Evolutionary conservation across 2,329 filamentous ascomycete genomes (phyloP), one percentile per base, ranked within the genome.

Genomic region (Penicillium sp.): DNA sequence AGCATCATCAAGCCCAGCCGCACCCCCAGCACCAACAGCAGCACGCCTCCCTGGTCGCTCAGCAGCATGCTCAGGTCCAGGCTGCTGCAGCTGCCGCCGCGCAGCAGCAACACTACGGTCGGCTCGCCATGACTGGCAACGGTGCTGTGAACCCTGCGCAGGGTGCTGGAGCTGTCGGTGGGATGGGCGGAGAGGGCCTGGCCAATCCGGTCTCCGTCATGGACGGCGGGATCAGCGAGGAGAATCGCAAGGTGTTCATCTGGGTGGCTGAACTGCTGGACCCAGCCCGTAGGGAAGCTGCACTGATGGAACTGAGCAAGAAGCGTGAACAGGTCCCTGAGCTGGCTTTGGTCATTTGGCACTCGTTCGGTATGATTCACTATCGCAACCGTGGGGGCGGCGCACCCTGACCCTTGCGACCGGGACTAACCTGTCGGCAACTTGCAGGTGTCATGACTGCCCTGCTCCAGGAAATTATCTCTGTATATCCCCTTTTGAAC

Each of bases 251-350:
- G 51, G 93, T 94, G n/a, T 81, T 96, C 68, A 83, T 83, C 49
- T 96, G 88, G 76, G 93, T 96, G 50, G 87, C 90, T 39, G 90
- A 96, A 64, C 77, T 96, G 42, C 78, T 97, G 62, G 91, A 89
- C 64, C 86, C 90, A 51, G 82, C 78, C 56, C 90, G 89, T 18
- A 80, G 93, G 48, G 93, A 97, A 72, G 84, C 87, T 4, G 93
- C 93, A 34, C 76, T 98, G 39, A 77, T 98, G 60, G 93, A 98
- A 68, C 77, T 98, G 36, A 97, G 91, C 72, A 98, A 98, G 76
- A 98, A 98, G 78, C 78, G 93, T 41, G 93, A 98, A 70, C 93
- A 97, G 69, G 93, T 98, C 11, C 91, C 93, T 0, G 93, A 98
- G 72, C 75, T 98, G 44, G 93, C 93, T 32, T 74, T 98, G 57